A percentile compares a stretch with the other conserved stretches of the same genome.
Evolutionary conservation across 176 grass and related monocot genomes (phyloP).

Genomic region (Oryza punctata): DNA sequence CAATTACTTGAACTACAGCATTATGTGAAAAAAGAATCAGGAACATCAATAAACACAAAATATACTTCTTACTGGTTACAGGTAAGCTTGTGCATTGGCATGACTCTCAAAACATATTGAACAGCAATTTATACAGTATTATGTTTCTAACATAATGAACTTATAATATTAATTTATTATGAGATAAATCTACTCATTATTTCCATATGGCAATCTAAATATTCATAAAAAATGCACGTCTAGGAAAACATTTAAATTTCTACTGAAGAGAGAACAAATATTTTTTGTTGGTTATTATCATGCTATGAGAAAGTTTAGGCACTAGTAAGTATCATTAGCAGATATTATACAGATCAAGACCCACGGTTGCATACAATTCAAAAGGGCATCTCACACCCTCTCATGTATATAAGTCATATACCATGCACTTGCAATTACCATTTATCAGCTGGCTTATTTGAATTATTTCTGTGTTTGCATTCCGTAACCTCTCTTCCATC

Average conservation of each 20-base stretch:
- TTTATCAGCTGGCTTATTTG: constrained; percentile 1
- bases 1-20: not conserved
- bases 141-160: not conserved
- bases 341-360: not conserved
- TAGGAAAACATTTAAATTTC: not conserved
- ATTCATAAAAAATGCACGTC: not conserved
- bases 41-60: not conserved
- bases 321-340: not conserved
- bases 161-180: not conserved
- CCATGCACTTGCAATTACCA: not conserved
- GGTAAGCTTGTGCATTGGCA: not conserved
- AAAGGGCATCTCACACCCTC: not conserved
- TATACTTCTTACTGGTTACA: not conserved
- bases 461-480: not conserved
- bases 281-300: not conserved
- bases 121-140: not conserved
- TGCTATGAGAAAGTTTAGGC: not conserved
- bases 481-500: constrained; percentile 8
- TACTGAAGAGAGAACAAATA: not conserved
- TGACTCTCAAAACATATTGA: not conserved
- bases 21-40: constrained; percentile 22
- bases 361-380: not conserved
- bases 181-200: not conserved
- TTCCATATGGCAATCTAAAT: not conserved
- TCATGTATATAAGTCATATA: not conserved